Conservation (phyloP, 176 grass and related monocot genomes). For the Typha latifolia region DNA sequence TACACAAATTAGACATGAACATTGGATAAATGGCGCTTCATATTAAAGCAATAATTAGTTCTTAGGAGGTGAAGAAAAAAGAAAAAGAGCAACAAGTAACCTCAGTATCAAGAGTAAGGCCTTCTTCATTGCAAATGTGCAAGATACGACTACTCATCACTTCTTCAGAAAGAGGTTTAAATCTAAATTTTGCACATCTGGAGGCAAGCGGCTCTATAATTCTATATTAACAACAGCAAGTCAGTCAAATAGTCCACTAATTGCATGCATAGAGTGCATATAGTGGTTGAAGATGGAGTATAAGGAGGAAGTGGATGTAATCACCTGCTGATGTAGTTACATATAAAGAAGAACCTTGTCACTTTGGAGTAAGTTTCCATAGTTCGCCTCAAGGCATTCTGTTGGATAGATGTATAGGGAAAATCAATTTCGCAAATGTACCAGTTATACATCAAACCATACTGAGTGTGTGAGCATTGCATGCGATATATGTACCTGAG, state of each 20-base stretch:
- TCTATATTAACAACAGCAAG: constrained; percentile 31
- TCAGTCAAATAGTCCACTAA: background rate
- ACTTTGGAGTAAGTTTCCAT: constrained; percentile 95
- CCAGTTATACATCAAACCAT: background rate
- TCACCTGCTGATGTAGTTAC: constrained; percentile 99
- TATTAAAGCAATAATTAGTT: constrained; percentile 13
- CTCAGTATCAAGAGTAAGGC: constrained; percentile 69
- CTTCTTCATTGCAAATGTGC: constrained; percentile 95
- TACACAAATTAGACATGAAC: constrained; percentile 23
- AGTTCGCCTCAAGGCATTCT: constrained; percentile 83
- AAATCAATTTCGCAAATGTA: background rate
- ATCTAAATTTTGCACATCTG: constrained; percentile 98
- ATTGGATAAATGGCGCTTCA: background rate
- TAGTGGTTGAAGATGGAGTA: background rate
- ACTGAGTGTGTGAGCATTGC: constrained; percentile 11
- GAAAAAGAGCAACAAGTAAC: constrained; percentile 19
- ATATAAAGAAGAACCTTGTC: constrained; percentile 99
- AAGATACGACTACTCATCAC: constrained; percentile 86
- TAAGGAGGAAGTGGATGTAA: constrained; percentile 2
- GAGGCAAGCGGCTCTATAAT: constrained; percentile 98
- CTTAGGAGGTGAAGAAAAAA: background rate
- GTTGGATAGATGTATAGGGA: constrained; percentile 15
- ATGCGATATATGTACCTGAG: constrained; percentile 53
- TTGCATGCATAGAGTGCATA: background rate
- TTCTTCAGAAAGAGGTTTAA: constrained; percentile 91